Base-by-base conservation (phyloP, 208 protist species). In the Polymyxa betae region DNA sequence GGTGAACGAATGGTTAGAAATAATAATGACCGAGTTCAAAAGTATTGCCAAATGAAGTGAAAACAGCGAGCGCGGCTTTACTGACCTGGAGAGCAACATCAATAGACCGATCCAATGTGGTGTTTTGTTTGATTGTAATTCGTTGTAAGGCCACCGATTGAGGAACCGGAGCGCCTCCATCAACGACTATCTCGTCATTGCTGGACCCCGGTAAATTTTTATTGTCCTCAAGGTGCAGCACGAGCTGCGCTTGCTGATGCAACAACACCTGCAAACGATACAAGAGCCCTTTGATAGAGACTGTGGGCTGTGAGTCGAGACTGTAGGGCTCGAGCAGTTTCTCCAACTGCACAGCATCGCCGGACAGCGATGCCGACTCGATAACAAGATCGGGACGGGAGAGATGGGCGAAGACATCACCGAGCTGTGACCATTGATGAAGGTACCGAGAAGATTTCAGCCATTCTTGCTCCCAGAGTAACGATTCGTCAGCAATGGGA, bases 401-500 rank as follows among this genome's bases (percentile, higher is more conserved):
- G 35, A 82, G 5, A 35, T 82, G 72, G 5, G 72, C 5, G 16
- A 68, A 38, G 1, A 91, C n/a, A 12, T 91, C 90, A n/a, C 66
- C 64, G 0, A 91, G 20, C 12, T 89, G 41, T 38, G 66, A 24
- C 90, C 90, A 91, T 45, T 91, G 90, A 68, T 91, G 66, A 12
- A 91, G 68, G n/a, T 91, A 77, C 44, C 45, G 35, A 5, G 90
- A 64, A n/a, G 72, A 91, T 43, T n/a, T 0, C 1, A 91, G 12
- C 90, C 90, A 91, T 90, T 91, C 90, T 10, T 40, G 44, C 5
- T 91, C 66, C 90, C 90, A 91, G 12, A 91, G 38, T 12, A 32
- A 20, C 12, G 87, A n/a, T 60, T 89, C 87, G 24, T 89, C 87
- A 20, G 72, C 72, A 43, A 5, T 20, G 16, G 72, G 72, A 20